Evolutionary conservation across 345 rosid genomes (phyloP).

Genomic region (Brassica rapa): DNA sequence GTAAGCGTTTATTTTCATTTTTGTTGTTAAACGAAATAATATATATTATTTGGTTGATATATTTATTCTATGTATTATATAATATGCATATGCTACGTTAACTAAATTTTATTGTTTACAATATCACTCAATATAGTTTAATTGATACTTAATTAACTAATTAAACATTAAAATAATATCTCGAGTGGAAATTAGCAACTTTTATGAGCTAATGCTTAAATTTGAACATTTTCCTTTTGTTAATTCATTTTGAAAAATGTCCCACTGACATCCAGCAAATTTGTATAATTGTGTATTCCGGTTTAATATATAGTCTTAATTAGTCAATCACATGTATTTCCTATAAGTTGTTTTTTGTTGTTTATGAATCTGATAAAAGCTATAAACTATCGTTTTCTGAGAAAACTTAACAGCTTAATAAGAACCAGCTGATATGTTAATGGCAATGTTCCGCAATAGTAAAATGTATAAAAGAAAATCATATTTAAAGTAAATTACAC

Average conservation of each 20-base stretch:
- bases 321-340: not conserved
- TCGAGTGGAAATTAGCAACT: not conserved
- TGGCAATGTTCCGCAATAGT: not conserved
- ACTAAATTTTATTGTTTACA: not conserved
- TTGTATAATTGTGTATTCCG: not conserved
- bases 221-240: not conserved
- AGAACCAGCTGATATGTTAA: not conserved
- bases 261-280: not conserved
- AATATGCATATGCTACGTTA: not conserved
- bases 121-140: not conserved
- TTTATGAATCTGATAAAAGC: not conserved
- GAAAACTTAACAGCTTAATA: not conserved
- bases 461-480: not conserved
- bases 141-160: not conserved
- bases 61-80: not conserved
- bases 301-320: not conserved
- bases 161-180: not conserved
- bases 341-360: not conserved
- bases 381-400: not conserved
- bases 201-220: not conserved
- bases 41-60: not conserved
- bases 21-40: not conserved
- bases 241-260: not conserved
- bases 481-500: too few species aligned
- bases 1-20: not conserved